These are phyloP conservation scores for Carex pumila DNA, from an alignment of 176 grass and related monocot species.

Conservation along the genomic window DNA sequence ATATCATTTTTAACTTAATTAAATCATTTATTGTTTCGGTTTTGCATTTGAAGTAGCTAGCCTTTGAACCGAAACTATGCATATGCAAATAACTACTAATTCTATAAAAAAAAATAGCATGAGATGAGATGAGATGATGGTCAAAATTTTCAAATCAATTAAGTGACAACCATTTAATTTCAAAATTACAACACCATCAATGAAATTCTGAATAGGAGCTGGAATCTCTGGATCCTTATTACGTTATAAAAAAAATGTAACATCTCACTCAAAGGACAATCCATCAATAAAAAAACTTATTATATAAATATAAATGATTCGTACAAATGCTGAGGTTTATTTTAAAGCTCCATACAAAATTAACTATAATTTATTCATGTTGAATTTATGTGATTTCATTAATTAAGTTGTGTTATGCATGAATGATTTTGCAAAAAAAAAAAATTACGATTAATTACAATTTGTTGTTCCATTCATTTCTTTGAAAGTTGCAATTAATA, in stretches of 20 bases:
- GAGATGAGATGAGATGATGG: neutral
- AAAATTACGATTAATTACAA: neutral
- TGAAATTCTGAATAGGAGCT: too few species aligned
- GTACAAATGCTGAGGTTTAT: neutral
- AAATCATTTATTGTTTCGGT: neutral
- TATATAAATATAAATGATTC: neutral
- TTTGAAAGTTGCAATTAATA: neutral
- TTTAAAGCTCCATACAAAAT: neutral
- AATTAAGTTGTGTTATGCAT: neutral
- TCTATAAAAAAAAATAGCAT: neutral
- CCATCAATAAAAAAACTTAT: neutral
- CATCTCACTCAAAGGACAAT: neutral
- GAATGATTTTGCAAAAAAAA: neutral
- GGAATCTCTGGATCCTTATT: too few species aligned
- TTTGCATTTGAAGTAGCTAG: neutral
- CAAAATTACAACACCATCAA: neutral
- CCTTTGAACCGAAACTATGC: neutral
- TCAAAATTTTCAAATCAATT: neutral
- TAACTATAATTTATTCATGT: neutral
- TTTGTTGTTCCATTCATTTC: neutral
- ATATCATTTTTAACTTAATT: neutral
- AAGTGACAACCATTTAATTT: neutral
- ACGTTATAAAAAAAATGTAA: too few species aligned
- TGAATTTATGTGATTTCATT: neutral
- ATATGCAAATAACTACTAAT: neutral